Evolutionary conservation across 2,329 filamentous ascomycete genomes (phyloP), one percentile per base, ranked within the genome.

Genomic region (Scedosporium boydii): DNA sequence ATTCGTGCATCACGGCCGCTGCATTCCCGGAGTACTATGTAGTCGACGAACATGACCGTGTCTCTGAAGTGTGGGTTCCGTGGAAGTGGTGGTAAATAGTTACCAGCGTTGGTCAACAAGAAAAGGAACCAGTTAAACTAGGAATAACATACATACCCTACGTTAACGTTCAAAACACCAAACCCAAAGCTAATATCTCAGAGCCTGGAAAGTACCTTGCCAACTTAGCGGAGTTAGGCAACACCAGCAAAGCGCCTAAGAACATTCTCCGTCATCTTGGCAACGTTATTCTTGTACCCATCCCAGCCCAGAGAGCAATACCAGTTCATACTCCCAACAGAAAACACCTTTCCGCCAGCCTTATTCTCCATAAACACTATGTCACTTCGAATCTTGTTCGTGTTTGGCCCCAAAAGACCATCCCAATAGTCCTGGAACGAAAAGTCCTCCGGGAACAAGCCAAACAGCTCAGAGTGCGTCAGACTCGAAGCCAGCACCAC

Each of bases 1-100:
- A 76, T 60, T 67, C 69, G 1, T 76, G 74, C 61, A 76, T 76
- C 16, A 73, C 74, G 1, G 74, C 74, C 0, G 71, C 74, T 1
- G 69, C 72, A 21, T 75, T 72, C 61, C 67, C 70, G 27, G 71
- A 69, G 12, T 75, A 72, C 60, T 76, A 70, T 63, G 70, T 76
- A 3, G 71, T 72, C 4, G 74, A 76, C 58, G 71, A 70, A 46
- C 58, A 73, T 4, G 70, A 75, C 42, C 63, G 72, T 6, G 70
- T 75, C 3, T 65, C 57, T 46, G 73, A 75, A 18, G 67, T 71
- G 10, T 75, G 73, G 73, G 62, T 74, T 44, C 74, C 74, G 14
- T 76, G 73, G 70, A 76, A 75, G 65, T 74, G 74, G 0, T 71
- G 70, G 70, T 71, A 61, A 64, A 34, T 34, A 34, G 29, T 34